Evolutionary conservation across 768 basidiomycete genomes (phyloP).

Genomic region (Infundibulicybe gibba): DNA sequence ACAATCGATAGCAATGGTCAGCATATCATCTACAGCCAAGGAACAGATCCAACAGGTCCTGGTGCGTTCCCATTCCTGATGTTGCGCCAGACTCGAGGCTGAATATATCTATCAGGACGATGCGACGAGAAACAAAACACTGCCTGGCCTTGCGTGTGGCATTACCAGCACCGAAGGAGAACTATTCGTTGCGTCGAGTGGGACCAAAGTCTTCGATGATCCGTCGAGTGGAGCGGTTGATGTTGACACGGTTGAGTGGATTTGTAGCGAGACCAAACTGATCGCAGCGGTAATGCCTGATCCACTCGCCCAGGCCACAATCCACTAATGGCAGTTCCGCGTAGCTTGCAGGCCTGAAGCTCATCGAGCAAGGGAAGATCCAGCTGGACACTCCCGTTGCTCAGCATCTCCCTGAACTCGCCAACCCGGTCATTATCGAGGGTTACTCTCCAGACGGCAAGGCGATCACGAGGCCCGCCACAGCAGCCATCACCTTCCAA

Average conservation of each 20-base stretch:
- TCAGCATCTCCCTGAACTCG: not conserved
- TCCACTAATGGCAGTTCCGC: not conserved
- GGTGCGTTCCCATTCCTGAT: no score
- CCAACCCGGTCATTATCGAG: not conserved
- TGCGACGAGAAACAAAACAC: conserved; percentile 6
- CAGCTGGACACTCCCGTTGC: not conserved
- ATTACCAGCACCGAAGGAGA: conserved; percentile 17
- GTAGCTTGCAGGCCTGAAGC: conserved; percentile 18
- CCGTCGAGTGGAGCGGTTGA: conserved; percentile 18
- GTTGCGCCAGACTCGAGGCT: no score
- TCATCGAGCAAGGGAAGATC: not conserved
- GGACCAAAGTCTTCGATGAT: conserved; percentile 17
- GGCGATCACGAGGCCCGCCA: conserved; percentile 6
- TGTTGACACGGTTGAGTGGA: conserved; percentile 24
- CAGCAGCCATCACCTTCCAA: conserved; percentile 11
- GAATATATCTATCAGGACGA: not conserved
- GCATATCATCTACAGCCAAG: no score
- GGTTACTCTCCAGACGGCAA: not conserved
- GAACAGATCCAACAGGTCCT: no score
- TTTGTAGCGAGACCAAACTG: conserved; percentile 30
- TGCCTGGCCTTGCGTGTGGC: conserved; percentile 22
- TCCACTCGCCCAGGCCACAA: not conserved
- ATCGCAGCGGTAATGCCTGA: conserved; percentile 15
- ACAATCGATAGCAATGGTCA: no score
- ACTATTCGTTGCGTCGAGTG: conserved; percentile 19